Base-by-base conservation (phyloP, 2,329 filamentous ascomycete genomes). In the Colletotrichum limetticola region DNA sequence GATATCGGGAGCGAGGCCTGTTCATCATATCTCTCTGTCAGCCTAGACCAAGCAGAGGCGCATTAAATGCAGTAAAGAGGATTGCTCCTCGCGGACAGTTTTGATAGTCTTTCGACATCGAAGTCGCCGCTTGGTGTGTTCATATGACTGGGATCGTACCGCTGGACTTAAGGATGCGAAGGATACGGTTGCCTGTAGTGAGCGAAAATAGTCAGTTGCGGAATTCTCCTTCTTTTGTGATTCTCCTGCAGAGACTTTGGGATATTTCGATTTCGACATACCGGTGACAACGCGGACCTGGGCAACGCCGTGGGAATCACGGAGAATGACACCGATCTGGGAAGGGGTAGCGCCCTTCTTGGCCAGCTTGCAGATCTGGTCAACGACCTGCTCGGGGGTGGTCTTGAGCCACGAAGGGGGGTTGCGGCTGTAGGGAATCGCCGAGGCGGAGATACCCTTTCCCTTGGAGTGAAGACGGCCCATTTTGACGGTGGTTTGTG, bases 381-480 rank as follows among this genome's bases (percentile, higher is more conserved):
- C 97, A 81, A 98, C 95, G 86, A 99, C 95, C 90, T 97, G 95
- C 83, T 98, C 95, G 84, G 97, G 95, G 81, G 95, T 98, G 89
- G 95, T 97, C 94, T 99, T 99, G 87, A 98, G 90, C 97, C 97
- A 99, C 80, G 95, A 91, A 76, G 97, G 96, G 77, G 95, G 86
- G 81, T 91, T 92, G 89, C 97, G 96, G 80, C 95, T 98, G 93
- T 98, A 99, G 84, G 97, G 97, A 87, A 98, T 89, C 83, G 97
- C 95, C 77, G 95, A 98, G 88, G 94, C 88, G 79, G 95, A 95
- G 89, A 99, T 99, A 88, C 97, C 97, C 94, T 98, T 98, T 90
- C 97, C 96, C 84, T 98, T 98, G 91, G 91, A 94, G 93, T 99
- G 97, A 93, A 98, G 93, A 91, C 96, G 93, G 93, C 95, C 95